phyloP scores from a whole-genome alignment of 805 yeast genomes.

The Metschnikowia cubensis region DNA sequence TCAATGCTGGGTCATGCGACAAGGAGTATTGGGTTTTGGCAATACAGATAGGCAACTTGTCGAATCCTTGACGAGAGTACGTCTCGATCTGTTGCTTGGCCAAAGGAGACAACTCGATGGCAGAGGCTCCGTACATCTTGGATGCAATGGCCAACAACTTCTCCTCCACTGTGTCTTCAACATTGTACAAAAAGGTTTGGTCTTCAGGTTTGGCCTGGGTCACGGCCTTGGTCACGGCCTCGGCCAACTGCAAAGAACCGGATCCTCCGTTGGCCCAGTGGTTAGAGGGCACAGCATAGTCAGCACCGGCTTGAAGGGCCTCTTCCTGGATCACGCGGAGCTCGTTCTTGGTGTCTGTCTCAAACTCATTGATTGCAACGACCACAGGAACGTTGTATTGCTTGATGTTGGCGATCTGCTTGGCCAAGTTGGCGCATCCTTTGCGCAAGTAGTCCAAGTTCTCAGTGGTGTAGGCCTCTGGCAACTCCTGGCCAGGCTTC shows the following conservation, averaged over 20 bases:
- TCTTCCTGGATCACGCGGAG: constrained; percentile 74
- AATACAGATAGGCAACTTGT: constrained; percentile 87
- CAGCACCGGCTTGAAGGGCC: constrained; percentile 88
- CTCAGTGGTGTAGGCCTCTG: constrained; percentile 75
- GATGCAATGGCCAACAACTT: constrained; percentile 76
- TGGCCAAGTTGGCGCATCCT: constrained; percentile 85
- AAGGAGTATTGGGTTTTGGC: constrained; percentile 97
- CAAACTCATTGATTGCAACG: constrained; percentile 88
- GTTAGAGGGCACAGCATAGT: constrained; percentile 82
- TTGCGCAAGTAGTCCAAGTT: constrained; percentile 69
- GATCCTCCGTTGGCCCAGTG: constrained; percentile 96
- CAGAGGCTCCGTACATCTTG: constrained; percentile 90
- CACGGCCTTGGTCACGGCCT: constrained; percentile 75
- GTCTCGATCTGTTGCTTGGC: constrained; percentile 79
- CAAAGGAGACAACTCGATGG: constrained; percentile 73
- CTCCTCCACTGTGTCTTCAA: constrained; percentile 68
- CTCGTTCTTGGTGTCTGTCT: constrained; percentile 77
- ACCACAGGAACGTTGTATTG: constrained; percentile 88
- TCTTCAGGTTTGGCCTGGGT: constrained; percentile 18
- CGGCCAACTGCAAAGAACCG: constrained; percentile 83
- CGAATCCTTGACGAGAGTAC: constrained; percentile 84
- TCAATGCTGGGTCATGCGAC: constrained; percentile 88
- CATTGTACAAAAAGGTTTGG: constrained; percentile 61
- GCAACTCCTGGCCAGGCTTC: constrained; percentile 86
- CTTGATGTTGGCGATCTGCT: constrained; percentile 83